A percentile compares a stretch with the other conserved stretches of the same genome.
Conservation (phyloP, 1,284 basidiomycete species). For the Macrocystidia cucumis region DNA sequence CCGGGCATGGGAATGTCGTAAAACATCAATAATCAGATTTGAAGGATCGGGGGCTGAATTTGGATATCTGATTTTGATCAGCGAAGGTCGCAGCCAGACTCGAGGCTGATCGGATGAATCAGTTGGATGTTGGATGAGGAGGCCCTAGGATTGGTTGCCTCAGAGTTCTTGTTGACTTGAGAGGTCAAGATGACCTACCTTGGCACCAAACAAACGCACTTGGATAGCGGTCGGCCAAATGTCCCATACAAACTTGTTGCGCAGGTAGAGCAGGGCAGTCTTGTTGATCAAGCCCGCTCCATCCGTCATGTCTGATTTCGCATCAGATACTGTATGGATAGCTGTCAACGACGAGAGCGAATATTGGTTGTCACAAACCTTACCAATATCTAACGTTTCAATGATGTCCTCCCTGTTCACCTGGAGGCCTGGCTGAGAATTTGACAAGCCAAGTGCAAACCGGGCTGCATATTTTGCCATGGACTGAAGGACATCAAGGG, state of each 20-base stretch:
- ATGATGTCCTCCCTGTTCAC: conserved; percentile 18
- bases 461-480: conserved; percentile 47
- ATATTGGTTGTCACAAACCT: no score
- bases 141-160: conserved; percentile 24
- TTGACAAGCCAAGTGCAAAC: conserved; percentile 34
- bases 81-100: conserved; percentile 38
- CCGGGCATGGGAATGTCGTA: conserved; percentile 33
- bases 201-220: conserved; percentile 35
- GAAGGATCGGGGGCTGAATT: conserved; percentile 24
- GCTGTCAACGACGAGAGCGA: no score
- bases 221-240: conserved; percentile 40
- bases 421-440: conserved; percentile 26
- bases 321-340: no score
- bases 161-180: background rate
- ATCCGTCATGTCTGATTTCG: conserved; percentile 48
- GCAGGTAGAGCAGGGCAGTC: conserved; percentile 23
- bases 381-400: conserved; percentile 30
- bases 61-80: conserved; percentile 39
- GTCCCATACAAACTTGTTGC: conserved; percentile 26
- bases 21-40: conserved; percentile 37
- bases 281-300: conserved; percentile 42
- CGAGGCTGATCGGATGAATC: conserved; percentile 20
- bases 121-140: conserved; percentile 30
- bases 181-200: conserved; percentile 22
- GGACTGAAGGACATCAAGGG: conserved; percentile 19